Base-by-base conservation (phyloP, 2,329 filamentous ascomycete genomes). In the Trichoderma brevicompactum region DNA sequence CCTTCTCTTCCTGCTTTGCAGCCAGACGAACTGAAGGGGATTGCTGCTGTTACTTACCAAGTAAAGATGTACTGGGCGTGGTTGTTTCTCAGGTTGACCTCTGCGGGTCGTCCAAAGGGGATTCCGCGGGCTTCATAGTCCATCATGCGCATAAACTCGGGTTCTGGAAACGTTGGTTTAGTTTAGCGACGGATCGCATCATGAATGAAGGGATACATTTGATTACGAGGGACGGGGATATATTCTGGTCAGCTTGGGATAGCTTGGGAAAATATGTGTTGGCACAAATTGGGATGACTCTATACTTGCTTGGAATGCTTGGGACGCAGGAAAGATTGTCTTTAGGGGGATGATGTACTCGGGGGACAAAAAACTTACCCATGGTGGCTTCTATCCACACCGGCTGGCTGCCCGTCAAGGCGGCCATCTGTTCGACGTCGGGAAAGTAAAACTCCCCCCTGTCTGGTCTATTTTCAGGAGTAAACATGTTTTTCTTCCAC, bases 31-130 rank as follows among this genome's bases (percentile, higher is more conserved):
- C n/a, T 23, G 48, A 36, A 5, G 19, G 43, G 13, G n/a, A 19
- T 40, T 41, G 46, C 12, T 62, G 23, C 28, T 15, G 7, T 43
- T 2, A 79, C 88, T 74, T 87, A 98, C 95, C 95, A 99, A 70
- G 95, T 99, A 78, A 97, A 95, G 71, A 99, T 99, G 79, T 99
- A 99, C 82, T 98, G 95, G 69, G 92, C 89, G 79, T 99, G 95
- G 79, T 96, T 98, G 76, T 99, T 99, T 76, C 92, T 87, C 74
- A 99, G 81, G 76, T 96, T 96, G 67, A 99, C 94, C 79, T 96
- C 92, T 5, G 95, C 86, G 7, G 92, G 81, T 74, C 94, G 86
- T 13, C 94, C 95, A 74, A 97, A 94, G 1, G 95, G 95, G 66
- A 97, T 89, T 34, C 95, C 95, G 72, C 90, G 91, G 13, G 85